These are phyloP conservation scores for Chamaecrista fasciculata DNA, from an alignment of 306 rosid species.

Conservation along the genomic window DNA sequence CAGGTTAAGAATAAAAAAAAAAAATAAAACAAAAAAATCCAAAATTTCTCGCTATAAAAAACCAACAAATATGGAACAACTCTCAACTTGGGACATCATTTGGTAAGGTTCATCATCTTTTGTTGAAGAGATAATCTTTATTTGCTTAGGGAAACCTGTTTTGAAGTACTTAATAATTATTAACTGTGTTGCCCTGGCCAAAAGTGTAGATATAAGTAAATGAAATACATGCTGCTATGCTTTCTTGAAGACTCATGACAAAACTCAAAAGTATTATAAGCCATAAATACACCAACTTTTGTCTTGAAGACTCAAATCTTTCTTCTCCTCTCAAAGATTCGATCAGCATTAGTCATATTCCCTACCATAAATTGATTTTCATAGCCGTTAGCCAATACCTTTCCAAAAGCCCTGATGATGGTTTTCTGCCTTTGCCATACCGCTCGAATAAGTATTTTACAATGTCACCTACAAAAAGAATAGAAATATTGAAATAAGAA, in stretches of 20 bases:
- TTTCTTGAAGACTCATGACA: neutral
- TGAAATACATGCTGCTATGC: neutral
- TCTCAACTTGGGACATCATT: neutral
- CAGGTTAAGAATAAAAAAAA: too few species aligned
- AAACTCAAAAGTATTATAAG: neutral
- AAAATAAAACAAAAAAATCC: neutral
- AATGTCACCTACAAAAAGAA: constrained; percentile 66
- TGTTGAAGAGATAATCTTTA: neutral
- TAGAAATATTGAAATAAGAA: constrained; percentile 8
- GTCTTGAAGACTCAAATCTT: constrained; percentile 7
- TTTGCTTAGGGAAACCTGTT: neutral
- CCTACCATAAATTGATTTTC: too few species aligned
- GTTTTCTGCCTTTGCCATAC: constrained; percentile 72
- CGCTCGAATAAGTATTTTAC: constrained; percentile 76
- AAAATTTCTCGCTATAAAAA: neutral
- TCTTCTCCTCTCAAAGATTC: constrained; percentile 22
- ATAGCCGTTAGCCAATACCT: too few species aligned
- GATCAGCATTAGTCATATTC: neutral
- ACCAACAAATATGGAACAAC: constrained; percentile 16
- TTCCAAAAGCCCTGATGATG: constrained; percentile 71
- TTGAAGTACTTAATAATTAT: neutral
- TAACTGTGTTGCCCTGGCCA: neutral
- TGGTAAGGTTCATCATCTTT: neutral
- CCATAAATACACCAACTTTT: constrained; percentile 18
- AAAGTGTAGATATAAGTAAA: constrained; percentile 4